A percentile compares a stretch with the other conserved stretches of the same genome.
Conservation (phyloP, 495 filamentous ascomycete genomes). For the Rhypophila decipiens region DNA sequence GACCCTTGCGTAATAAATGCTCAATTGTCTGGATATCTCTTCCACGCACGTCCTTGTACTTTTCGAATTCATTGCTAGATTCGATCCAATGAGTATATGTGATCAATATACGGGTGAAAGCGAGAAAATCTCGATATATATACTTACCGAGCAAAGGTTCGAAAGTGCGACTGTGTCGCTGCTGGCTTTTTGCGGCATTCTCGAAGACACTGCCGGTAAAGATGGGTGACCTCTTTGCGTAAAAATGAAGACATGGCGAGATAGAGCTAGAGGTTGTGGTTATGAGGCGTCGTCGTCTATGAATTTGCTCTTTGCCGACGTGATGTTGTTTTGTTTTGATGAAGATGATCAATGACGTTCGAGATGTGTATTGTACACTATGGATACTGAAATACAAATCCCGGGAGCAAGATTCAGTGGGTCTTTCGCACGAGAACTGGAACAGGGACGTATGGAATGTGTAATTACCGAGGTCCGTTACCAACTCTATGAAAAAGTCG, state of each 20-base stretch:
- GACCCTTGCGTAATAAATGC: conserved; percentile 78
- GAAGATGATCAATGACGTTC: too few relatives aligned
- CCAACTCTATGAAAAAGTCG: too few relatives aligned
- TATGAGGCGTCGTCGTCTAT: not conserved
- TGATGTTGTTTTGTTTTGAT: too few relatives aligned
- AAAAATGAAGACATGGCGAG: conserved; percentile 63
- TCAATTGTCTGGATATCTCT: conserved; percentile 88
- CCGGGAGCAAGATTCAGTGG: too few relatives aligned
- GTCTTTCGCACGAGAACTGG: too few relatives aligned
- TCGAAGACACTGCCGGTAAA: conserved; percentile 82
- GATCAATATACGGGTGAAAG: not conserved
- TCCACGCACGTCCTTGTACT: conserved; percentile 63
- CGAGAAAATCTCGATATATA: not conserved
- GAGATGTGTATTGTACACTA: too few relatives aligned
- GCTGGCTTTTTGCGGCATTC: conserved; percentile 74
- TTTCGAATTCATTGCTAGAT: conserved; percentile 67
- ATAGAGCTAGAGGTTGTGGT: not conserved
- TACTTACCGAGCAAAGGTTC: conserved; percentile 32
- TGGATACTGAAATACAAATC: too few relatives aligned
- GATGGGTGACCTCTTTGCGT: conserved; percentile 81
- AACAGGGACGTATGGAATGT: too few relatives aligned
- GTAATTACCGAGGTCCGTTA: too few relatives aligned
- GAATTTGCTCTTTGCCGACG: not conserved
- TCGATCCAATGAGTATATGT: conserved; percentile 7
- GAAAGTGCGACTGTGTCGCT: conserved; percentile 35